Evolutionary conservation across 176 grass and related monocot genomes (phyloP), one percentile per base, ranked within the genome.

Genomic region (Avena eriantha): DNA sequence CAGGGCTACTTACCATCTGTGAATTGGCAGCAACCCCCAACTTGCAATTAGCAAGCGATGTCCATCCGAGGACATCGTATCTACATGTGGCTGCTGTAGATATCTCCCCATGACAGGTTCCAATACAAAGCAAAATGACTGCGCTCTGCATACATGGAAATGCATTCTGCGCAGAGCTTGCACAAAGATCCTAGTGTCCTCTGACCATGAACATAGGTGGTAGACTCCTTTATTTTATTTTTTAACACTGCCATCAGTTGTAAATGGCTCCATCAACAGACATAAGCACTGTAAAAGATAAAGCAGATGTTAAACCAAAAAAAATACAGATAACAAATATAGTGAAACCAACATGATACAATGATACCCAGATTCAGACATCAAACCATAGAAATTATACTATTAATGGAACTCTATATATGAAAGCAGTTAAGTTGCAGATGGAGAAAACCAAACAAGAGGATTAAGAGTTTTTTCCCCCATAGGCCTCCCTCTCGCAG

Each of bases 61-160:
- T 64, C 92, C 93, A 87, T 84, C 90, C 31, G 56, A 83, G 84
- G 85, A 83, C 8, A 87, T 92, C 61, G 95, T 68, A 87, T 87
- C 70, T 63, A 93, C 66, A 58, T 88, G 81, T 76, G 91, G 85
- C 84, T 91, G 85, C 61, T 89, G 83, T 49, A 98, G 88, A 82
- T 90, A 98, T 89, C 89, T 93, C 54, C 90, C 90, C 56, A 92
- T 93, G 80, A 94, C 68, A 61, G 92, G 90, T 56, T 83, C 91
- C 80, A 91, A 51, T 11, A 95, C 78, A 86, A 95, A 98, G 78
- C 91, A 94, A 63, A 88, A 98, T 43, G 91, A 66, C 95, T 97
- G 67, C 96, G 94, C 46, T 89, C 88, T 26, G 90, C 85, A 55
- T 98, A 98, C 81, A 92, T 98, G 86, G 92, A 95, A 82, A 97